Evolutionary conservation across 2,329 filamentous ascomycete genomes (phyloP).

Genomic region (Xylariomycetidae sp.): DNA sequence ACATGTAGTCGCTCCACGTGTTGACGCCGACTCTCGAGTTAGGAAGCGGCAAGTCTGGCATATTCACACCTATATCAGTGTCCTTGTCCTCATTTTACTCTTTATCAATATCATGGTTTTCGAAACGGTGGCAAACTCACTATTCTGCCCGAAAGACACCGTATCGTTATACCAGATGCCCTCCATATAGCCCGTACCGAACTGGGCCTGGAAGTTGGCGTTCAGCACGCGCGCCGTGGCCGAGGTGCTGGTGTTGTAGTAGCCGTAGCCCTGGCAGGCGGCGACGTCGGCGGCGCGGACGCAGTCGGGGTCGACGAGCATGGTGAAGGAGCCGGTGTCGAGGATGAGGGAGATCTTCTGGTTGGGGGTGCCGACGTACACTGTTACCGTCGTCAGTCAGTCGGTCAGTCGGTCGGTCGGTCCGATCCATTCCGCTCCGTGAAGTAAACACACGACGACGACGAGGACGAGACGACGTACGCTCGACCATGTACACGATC

Average conservation of each 20-base stretch:
- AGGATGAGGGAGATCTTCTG: slow-evolving; percentile 30
- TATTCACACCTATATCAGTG: no score
- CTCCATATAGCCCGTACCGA: slow-evolving; percentile 28
- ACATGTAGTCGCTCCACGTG: slow-evolving; percentile 29
- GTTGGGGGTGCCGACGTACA: slow-evolving; percentile 30
- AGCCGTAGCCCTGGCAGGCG: slow-evolving; percentile 27
- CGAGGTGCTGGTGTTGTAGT: slow-evolving; percentile 27
- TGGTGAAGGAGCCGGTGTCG: slow-evolving; percentile 33
- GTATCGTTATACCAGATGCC: slow-evolving; percentile 28
- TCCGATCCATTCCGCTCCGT: no score
- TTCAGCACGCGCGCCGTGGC: slow-evolving; percentile 22
- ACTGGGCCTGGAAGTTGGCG: slow-evolving; percentile 23
- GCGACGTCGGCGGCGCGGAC: slow-evolving; percentile 23
- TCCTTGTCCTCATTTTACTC: no score
- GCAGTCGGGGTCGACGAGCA: slow-evolving; percentile 32
- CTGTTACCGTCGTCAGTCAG: slow-evolving; percentile 17
- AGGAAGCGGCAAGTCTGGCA: slow-evolving; percentile 27
- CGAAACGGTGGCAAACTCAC: slow-evolving; percentile 7
- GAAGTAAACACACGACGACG: no score
- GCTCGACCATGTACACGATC: slow-evolving; percentile 29
- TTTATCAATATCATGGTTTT: slow-evolving; percentile 1
- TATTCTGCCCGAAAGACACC: slow-evolving; percentile 24
- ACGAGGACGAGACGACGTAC: slow-evolving; percentile 17
- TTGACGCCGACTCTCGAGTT: slow-evolving; percentile 30
- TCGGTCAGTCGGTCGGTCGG: not conserved